These are phyloP conservation scores for Rutstroemia sp. DNA, from an alignment of 2,329 filamentous ascomycete species.

Conservation along the genomic window DNA sequence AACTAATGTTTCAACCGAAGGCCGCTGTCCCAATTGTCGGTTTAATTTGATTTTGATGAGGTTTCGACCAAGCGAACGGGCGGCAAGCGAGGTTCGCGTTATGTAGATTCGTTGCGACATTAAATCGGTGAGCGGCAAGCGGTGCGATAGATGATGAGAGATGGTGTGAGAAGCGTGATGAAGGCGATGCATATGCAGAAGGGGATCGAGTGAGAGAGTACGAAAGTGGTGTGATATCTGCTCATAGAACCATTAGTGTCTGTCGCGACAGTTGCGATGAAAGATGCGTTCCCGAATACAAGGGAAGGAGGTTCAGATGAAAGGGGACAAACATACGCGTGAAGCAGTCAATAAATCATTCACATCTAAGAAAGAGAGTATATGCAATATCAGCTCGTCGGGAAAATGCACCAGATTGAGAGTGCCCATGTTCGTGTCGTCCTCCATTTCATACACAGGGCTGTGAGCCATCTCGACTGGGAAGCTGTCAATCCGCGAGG, in stretches of 20 bases:
- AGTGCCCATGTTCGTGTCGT: neutral
- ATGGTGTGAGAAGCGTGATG: constrained; percentile 48
- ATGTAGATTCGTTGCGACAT: constrained; percentile 59
- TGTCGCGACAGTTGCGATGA: neutral
- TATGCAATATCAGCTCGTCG: constrained; percentile 36
- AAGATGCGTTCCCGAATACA: neutral
- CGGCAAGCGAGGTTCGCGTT: constrained; percentile 57
- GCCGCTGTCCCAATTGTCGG: constrained; percentile 51
- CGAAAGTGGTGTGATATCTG: constrained; percentile 48
- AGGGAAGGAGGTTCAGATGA: too few species aligned
- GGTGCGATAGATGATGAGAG: constrained; percentile 47
- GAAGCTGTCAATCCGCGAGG: neutral
- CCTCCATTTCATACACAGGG: neutral
- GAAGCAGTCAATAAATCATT: constrained; percentile 30
- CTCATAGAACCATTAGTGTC: neutral
- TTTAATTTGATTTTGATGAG: constrained; percentile 58
- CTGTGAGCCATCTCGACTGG: neutral
- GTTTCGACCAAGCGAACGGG: constrained; percentile 54
- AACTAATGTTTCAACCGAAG: constrained; percentile 52
- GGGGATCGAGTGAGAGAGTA: constrained; percentile 53
- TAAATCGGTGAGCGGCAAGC: constrained; percentile 54
- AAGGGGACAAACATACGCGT: neutral
- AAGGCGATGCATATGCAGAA: constrained; percentile 56
- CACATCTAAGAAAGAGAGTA: constrained; percentile 38
- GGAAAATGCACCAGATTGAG: constrained; percentile 5